These are phyloP conservation scores for Stenocarpella maydis DNA, from an alignment of 2,329 filamentous ascomycete genomes.

Conservation along the genomic window DNA sequence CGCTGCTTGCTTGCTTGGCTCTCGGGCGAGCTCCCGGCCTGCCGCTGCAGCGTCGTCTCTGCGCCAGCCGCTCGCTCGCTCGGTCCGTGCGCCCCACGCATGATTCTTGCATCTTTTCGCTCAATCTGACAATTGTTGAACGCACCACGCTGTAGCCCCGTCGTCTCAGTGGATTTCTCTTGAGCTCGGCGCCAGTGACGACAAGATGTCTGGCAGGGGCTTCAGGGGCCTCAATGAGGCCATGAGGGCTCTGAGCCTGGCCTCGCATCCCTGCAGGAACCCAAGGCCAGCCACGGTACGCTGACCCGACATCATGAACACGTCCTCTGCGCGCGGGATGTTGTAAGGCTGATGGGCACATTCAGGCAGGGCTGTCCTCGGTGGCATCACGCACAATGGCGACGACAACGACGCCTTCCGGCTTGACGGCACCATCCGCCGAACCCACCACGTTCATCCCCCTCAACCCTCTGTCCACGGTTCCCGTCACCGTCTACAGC, in stretches of 20 bases:
- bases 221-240: slow-evolving; percentile 61
- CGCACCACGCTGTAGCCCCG: neutral
- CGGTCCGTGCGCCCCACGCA: slow-evolving; percentile 31
- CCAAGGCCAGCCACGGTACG: slow-evolving; percentile 33
- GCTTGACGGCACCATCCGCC: slow-evolving; percentile 34
- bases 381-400: slow-evolving; percentile 34
- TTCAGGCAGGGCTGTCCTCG: slow-evolving; percentile 17
- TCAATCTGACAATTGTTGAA: neutral
- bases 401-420: slow-evolving; percentile 29
- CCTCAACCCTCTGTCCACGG: slow-evolving; percentile 59
- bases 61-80: neutral
- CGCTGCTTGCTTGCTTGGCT: slow-evolving; percentile 4
- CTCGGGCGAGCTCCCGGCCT: slow-evolving; percentile 24
- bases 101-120: slow-evolving; percentile 32
- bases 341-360: slow-evolving; percentile 21
- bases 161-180: neutral
- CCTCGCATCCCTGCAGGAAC: slow-evolving; percentile 51
- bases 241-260: slow-evolving; percentile 58
- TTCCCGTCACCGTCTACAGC: slow-evolving; percentile 85
- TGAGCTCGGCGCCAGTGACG: neutral
- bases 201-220: slow-evolving; percentile 56
- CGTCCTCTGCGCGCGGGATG: slow-evolving; percentile 27
- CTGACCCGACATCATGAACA: neutral
- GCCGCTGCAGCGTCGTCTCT: neutral
- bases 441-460: slow-evolving; percentile 37